Conservation (phyloP, 768 basidiomycete genomes). For the Sutorius australiensis region DNA sequence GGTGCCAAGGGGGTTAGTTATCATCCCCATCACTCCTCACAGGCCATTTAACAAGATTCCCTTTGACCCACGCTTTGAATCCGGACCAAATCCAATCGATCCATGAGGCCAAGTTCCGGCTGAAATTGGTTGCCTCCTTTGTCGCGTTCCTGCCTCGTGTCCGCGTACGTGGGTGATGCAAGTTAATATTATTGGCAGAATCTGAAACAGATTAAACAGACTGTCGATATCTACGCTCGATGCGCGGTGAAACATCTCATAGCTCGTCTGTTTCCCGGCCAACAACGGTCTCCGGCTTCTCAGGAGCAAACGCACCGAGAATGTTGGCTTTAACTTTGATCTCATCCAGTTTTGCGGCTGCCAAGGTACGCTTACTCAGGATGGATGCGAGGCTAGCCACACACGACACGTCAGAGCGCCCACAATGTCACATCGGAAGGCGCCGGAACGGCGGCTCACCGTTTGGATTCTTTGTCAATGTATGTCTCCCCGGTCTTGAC, state of each 20-base stretch:
- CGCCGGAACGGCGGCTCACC: conserved; percentile 45
- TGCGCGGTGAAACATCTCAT: conserved; percentile 25
- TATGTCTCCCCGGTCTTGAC: conserved; percentile 67
- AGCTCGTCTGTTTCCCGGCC: conserved; percentile 40
- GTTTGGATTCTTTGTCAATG: conserved; percentile 78
- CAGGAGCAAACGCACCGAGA: conserved; percentile 53
- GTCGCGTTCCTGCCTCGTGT: conserved; percentile 26
- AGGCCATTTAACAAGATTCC: conserved; percentile 14
- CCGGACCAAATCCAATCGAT: conserved; percentile 15
- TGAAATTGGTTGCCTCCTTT: conserved; percentile 3
- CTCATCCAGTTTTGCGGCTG: conserved; percentile 82
- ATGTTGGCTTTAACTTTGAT: conserved; percentile 91
- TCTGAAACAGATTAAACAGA: conserved; percentile 17
- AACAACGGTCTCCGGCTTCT: conserved; percentile 34
- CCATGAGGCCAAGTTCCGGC: conserved; percentile 27
- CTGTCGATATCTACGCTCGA: conserved; percentile 10
- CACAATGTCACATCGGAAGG: not conserved
- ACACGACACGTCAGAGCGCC: conserved; percentile 3
- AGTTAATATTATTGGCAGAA: conserved; percentile 15
- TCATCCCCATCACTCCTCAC: not conserved
- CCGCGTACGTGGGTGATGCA: not conserved
- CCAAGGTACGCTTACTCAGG: conserved; percentile 72
- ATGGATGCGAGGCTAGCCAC: conserved; percentile 63
- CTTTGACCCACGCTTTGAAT: conserved; percentile 10
- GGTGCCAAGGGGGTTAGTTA: not conserved